These are phyloP conservation scores for Saccharomyces cerevisiae DNA, from an alignment of 805 yeast species.

Conservation along the genomic window DNA sequence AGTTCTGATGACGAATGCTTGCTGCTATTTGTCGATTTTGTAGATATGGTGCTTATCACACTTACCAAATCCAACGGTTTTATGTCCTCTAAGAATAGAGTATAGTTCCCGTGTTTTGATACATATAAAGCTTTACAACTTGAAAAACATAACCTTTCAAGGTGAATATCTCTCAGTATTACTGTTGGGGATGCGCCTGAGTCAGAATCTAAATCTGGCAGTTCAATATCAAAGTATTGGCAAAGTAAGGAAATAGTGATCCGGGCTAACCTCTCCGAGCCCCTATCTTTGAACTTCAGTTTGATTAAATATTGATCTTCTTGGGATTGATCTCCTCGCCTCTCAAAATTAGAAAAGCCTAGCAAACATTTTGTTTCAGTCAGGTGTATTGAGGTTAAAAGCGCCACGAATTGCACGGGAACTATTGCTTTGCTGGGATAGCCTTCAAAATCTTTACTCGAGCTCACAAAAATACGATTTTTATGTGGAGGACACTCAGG, in stretches of 20 bases:
- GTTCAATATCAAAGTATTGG: slow-evolving; percentile 12
- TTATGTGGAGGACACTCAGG: not conserved
- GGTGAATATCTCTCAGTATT: slow-evolving; percentile 12
- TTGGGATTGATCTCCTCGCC: not conserved
- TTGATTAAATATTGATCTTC: slow-evolving; percentile 10
- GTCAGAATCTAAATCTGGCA: slow-evolving; percentile 7
- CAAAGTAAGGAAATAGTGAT: slow-evolving; percentile 17
- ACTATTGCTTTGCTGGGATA: not conserved
- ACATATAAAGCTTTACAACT: slow-evolving; percentile 12
- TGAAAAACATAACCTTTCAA: slow-evolving; percentile 15
- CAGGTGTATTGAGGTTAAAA: slow-evolving; percentile 13
- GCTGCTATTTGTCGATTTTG: not conserved
- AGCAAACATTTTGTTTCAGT: slow-evolving; percentile 9
- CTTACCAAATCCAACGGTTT: slow-evolving; percentile 8
- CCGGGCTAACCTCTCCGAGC: slow-evolving; percentile 11
- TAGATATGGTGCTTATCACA: slow-evolving; percentile 2
- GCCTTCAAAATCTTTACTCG: not conserved
- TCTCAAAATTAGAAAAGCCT: slow-evolving; percentile 15
- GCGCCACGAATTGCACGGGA: slow-evolving; percentile 14
- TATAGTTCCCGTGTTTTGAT: slow-evolving; percentile 2
- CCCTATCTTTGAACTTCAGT: slow-evolving; percentile 9
- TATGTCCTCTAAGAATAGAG: slow-evolving; percentile 10
- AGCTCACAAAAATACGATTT: not conserved
- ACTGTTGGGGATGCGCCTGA: slow-evolving; percentile 3
- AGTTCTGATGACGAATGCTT: not conserved